phyloP scores from a whole-genome alignment of 2,329 filamentous ascomycete species.

The Diaporthe capsici region DNA sequence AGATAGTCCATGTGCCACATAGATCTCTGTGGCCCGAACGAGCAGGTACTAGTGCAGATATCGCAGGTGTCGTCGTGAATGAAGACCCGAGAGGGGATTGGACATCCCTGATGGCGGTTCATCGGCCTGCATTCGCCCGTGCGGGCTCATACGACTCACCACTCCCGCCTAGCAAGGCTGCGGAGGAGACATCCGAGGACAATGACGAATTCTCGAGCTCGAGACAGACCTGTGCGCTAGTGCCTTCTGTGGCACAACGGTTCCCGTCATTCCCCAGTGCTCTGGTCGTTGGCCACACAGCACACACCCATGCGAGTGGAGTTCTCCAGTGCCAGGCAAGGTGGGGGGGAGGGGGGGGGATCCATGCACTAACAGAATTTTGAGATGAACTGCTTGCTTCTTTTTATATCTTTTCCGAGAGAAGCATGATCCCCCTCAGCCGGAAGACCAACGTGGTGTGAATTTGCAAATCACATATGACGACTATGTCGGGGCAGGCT shows the following conservation, averaged over 20 bases:
- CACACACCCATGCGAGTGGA: slow-evolving; percentile 1
- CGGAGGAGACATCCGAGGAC: slow-evolving; percentile 4
- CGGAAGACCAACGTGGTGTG: background rate
- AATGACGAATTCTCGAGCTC: background rate
- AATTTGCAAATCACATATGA: background rate
- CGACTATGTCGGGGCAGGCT: background rate
- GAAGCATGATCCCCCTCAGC: background rate
- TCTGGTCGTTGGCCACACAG: slow-evolving; percentile 3
- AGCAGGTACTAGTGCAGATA: background rate
- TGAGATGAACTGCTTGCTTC: slow-evolving; percentile 28
- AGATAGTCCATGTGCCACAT: background rate
- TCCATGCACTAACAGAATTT: slow-evolving; percentile 24
- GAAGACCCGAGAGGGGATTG: background rate
- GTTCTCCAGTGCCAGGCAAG: background rate
- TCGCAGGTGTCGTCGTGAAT: background rate
- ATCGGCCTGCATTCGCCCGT: background rate
- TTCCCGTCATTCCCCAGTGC: slow-evolving; percentile 6
- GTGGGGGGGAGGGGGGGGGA: background rate
- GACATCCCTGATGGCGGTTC: background rate
- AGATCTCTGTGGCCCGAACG: background rate
- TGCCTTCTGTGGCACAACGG: slow-evolving; percentile 2
- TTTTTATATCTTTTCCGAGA: slow-evolving; percentile 18
- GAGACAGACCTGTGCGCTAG: slow-evolving; percentile 13
- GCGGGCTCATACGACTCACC: background rate
- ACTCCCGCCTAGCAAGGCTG: background rate